Evolutionary conservation across 495 filamentous ascomycete species (phyloP), one percentile per base, ranked within the genome.

Genomic region (Cercophora newfieldiana): DNA sequence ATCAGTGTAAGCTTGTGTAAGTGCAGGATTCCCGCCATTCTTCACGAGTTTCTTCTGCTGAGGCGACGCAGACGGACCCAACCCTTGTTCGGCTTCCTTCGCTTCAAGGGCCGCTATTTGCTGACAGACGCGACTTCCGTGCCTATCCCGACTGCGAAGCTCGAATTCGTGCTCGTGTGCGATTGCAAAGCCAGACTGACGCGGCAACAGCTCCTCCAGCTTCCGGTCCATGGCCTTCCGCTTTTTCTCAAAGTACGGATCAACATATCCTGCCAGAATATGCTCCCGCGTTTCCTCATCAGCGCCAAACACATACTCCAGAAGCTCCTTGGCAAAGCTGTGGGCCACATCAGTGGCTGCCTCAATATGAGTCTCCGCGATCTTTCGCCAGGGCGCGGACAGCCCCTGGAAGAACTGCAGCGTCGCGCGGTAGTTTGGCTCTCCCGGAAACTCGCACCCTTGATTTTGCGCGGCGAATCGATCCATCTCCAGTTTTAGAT

Each of bases 161-260:
- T 57, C 54, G 16, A 57, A 53, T 22, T 53, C 54, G 28, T 31
- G 18, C 54, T 57, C 54, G 3, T 29, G 54, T n/a, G 28, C 24
- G 28, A 57, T 57, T 1, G 24, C 28, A n/a, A 29, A 57, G 4
- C 24, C 28, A 18, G 22, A 6, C 54, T 25, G 54, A 25, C 24
- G 65, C n/a, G 18, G 51, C 16, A 81, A 68, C 30, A 83, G 74
- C 37, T 83, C 80, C 7, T 77, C 62, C 12, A 81, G 53, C 61
- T 80, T 80, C 1, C 6, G 3, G 16, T 73, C 66, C 6, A 81
- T 75, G 0, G 61, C 22, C 6, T 59, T 51, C 14, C 68, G 64
- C 22, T 73, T 78, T 18, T 72, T 12, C 0, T 79, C 74, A 54
- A 83, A 77, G 48, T 74, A 78, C 1, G 79, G 79, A 30, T 79